phyloP scores from a whole-genome alignment of 2,329 filamentous ascomycete genomes.

The Helminthosporium solani region DNA sequence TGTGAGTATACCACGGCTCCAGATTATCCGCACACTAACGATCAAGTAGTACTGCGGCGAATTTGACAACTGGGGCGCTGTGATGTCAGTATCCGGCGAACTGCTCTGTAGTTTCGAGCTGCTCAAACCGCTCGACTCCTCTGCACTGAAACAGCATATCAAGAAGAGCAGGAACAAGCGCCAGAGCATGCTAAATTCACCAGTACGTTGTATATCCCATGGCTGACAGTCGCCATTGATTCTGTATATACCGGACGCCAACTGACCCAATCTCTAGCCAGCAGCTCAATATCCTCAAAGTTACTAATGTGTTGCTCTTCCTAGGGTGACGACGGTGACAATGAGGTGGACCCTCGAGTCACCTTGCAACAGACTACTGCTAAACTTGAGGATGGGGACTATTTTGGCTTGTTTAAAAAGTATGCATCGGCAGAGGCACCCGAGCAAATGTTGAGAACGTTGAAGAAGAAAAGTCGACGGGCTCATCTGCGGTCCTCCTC shows the following conservation, averaged over 20 bases:
- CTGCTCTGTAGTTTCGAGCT: constrained; percentile 96
- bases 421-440: constrained; percentile 11
- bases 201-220: constrained; percentile 63
- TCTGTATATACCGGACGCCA: constrained; percentile 21
- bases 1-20: constrained; percentile 59
- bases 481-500: constrained; percentile 16
- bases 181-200: constrained; percentile 93
- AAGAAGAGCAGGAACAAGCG: constrained; percentile 96
- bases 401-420: constrained; percentile 10
- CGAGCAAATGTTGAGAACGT: constrained; percentile 8
- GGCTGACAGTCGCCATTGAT: constrained; percentile 25
- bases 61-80: constrained; percentile 98
- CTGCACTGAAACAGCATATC: constrained; percentile 95
- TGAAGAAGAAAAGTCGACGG: constrained; percentile 19
- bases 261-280: constrained; percentile 44
- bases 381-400: constrained; percentile 9
- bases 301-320: constrained; percentile 43
- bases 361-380: constrained; percentile 9
- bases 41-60: constrained; percentile 83
- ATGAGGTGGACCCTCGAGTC: constrained; percentile 13
- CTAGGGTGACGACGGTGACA: constrained; percentile 23
- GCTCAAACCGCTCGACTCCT: constrained; percentile 92
- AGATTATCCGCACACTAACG: constrained; percentile 11
- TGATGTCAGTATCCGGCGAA: constrained; percentile 96
- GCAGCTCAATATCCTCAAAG: constrained; percentile 54